Conservation (phyloP, 345 rosid species). For the Mallotus nudiflorus region DNA sequence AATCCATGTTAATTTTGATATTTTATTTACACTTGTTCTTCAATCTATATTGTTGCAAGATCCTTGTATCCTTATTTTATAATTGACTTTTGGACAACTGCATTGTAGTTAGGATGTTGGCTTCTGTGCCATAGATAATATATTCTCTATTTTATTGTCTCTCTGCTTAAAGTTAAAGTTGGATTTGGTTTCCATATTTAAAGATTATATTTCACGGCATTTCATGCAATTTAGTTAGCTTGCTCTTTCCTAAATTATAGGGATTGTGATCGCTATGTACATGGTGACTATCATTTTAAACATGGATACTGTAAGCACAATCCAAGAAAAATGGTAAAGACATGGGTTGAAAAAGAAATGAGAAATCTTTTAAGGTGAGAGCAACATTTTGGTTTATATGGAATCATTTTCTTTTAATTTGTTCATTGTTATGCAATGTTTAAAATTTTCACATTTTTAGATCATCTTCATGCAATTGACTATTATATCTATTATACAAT, state of each 20-base stretch:
- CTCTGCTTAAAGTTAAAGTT: no score
- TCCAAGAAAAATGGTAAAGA: conserved; percentile 97
- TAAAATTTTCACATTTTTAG: neutral
- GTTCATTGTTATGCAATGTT: neutral
- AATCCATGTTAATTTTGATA: no score
- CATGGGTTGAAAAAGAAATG: conserved; percentile 98
- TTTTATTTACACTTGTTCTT: no score
- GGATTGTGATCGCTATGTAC: conserved; percentile 95
- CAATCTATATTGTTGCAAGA: no score
- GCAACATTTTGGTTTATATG: neutral
- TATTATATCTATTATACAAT: neutral
- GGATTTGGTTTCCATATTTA: no score
- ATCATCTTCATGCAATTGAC: neutral
- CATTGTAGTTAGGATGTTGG: no score
- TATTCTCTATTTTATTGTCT: no score
- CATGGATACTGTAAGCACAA: conserved; percentile 92
- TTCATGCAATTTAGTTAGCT: conserved; percentile 5
- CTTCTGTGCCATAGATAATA: no score
- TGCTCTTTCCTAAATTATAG: conserved; percentile 33
- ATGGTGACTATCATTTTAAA: conserved; percentile 95
- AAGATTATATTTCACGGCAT: neutral
- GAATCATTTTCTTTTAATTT: neutral
- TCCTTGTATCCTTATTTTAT: no score
- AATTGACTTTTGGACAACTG: no score
- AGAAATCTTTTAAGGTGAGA: conserved; percentile 87